Base-by-base conservation (phyloP, 371 early-diverging fungal species). In the Mortierella sp. region DNA sequence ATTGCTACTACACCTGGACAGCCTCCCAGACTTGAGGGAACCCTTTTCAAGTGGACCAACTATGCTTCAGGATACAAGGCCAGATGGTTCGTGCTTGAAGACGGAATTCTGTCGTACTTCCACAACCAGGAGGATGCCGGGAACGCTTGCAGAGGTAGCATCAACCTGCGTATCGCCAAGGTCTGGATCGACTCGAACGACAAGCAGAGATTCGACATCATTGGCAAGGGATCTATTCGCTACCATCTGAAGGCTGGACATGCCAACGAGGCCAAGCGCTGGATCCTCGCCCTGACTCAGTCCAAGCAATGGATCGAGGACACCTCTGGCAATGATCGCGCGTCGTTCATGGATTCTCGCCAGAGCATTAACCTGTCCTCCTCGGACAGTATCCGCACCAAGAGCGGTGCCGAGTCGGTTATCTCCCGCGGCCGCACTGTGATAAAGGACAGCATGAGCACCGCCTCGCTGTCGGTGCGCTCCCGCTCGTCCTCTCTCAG, bases 11-110 rank as follows among this genome's bases (percentile, higher is more conserved):
- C 88, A 1, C 88, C 90, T 14, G 93, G 90, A 21, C 83, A 88
- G 29, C 80, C 90, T 27, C 93, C 93, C 16, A 88, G 75, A 56
- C 82, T 94, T 18, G 87, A 88, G 74, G 95, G 95, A 24, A 89
- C 83, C 18, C 90, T 96, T 71, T 83, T 91, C 82, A 96, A 97
- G 82, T 96, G 96, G 96, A 95, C 95, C 68, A 96, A 96, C 89
- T 96, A 93, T 85, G 94, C 96, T 10, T 87, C 92, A 68, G 96
- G 97, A 27, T 96, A 95, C 91, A 95, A 95, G 79, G 81, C 89
- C 44, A 88, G 97, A 27, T 96, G 93, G 91, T 96, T 96, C 81
- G 95, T 94, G 12, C 90, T 96, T 8, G 96, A 95, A 48, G 91
- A 93, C 68, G 95, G 90, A 38, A 90, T 92, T 21, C 85, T 96